Base-by-base conservation (phyloP, 257 asterid genomes). In the Fraxinus americana region DNA sequence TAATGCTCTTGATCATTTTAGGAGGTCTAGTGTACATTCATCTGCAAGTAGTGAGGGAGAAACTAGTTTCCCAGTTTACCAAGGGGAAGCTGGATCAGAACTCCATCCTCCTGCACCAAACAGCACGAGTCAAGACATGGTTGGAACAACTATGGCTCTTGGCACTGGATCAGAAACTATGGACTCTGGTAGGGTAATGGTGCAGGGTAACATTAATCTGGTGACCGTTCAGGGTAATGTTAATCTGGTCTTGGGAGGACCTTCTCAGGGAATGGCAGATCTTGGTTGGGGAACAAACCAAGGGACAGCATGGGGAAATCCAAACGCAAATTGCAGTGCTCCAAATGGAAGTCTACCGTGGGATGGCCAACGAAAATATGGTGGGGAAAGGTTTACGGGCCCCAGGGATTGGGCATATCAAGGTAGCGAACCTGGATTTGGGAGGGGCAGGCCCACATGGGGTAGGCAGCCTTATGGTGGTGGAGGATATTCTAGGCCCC, bases 21-120 rank as follows among this genome's bases (percentile, higher is more conserved):
- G 78, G 76, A 88, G 85, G 76, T 85, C 96, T 2, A 85, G 86
- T 29, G 88, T 81, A 29, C 91, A 88, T 85, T 92, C 99, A n/a
- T 90, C 98, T 23, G 83, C 96, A 7, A 95, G 98, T 61, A 91
- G 93, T 59, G 96, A 90, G 81, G 92, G 92, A 29, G 97, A 93
- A 79, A 93, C 91, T 4, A 89, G 79, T 50, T 88, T 85, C 38
- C 85, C 90, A 0, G 80, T 80, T 75, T 77, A 77, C 45, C 86
- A 79, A 34, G 78, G 88, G 50, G 88, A 84, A 5, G 80, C 88
- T 36, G 89, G 89, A 77, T 83, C 92, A 2, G 88, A 84, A 65
- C 74, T 80, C 59, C 92, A 85, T 19, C 88, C 89, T 34, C 91
- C 86, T 19, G 77, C 84, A 41, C 78, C 87, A 36, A 83, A 77